Conservation (phyloP, 2,329 filamentous ascomycete species). For the Nannizzia gypsea region DNA sequence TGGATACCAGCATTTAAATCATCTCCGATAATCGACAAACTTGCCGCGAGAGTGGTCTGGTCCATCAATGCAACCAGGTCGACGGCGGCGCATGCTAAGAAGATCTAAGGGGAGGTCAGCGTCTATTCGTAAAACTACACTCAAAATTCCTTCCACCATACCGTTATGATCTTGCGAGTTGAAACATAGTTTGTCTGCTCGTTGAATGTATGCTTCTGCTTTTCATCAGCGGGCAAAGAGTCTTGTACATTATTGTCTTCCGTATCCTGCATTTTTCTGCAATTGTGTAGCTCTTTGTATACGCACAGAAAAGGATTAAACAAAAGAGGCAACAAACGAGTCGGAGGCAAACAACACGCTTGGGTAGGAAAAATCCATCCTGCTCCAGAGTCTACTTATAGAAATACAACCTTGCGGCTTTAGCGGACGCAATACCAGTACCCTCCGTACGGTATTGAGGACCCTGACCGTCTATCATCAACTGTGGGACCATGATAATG, state of each 20-base stretch:
- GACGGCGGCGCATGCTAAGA: slow-evolving; percentile 45
- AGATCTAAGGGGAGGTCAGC: slow-evolving; percentile 34
- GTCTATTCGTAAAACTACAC: not conserved
- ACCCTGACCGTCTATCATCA: not conserved
- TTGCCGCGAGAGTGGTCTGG: slow-evolving; percentile 46
- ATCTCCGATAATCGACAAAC: slow-evolving; percentile 44
- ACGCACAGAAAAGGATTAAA: not conserved
- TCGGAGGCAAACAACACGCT: too few species aligned
- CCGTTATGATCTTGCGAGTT: slow-evolving; percentile 41
- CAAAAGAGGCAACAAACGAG: not conserved
- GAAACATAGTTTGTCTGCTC: slow-evolving; percentile 48
- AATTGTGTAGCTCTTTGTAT: not conserved
- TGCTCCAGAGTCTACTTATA: too few species aligned
- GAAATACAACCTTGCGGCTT: too few species aligned
- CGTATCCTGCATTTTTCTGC: not conserved
- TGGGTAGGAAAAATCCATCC: too few species aligned
- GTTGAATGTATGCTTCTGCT: slow-evolving; percentile 33
- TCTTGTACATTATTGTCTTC: not conserved
- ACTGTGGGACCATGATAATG: not conserved
- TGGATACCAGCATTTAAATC: slow-evolving; percentile 40
- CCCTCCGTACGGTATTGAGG: not conserved
- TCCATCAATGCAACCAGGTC: slow-evolving; percentile 47
- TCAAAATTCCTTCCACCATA: slow-evolving; percentile 15
- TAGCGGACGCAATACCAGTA: too few species aligned
- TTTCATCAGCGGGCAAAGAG: slow-evolving; percentile 12